A percentile compares a stretch with the other conserved stretches of the same genome.
These are phyloP conservation scores for Coniosporium tulheliwenetii DNA, from an alignment of 2,329 filamentous ascomycete species.

Conservation along the genomic window DNA sequence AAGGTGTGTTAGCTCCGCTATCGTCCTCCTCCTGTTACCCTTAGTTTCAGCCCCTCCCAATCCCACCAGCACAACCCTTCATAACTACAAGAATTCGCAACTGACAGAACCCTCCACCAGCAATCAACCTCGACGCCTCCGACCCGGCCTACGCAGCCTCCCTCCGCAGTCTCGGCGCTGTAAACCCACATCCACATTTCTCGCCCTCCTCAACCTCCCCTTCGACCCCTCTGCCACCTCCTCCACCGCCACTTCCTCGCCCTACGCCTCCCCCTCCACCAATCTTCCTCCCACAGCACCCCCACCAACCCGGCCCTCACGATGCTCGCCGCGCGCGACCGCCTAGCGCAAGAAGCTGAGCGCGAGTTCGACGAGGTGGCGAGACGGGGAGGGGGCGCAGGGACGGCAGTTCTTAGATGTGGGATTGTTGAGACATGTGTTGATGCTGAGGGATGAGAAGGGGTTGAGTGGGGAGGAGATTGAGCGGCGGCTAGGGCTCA, in stretches of 20 bases:
- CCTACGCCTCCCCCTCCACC: conserved; percentile 5
- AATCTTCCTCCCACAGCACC: conserved; percentile 29
- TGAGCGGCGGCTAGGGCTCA: conserved; percentile 17
- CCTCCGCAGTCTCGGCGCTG: conserved; percentile 49
- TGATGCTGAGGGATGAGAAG: conserved; percentile 15
- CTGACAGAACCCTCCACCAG: conserved; percentile 17
- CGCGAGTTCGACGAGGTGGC: conserved; percentile 32
- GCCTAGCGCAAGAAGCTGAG: conserved; percentile 36
- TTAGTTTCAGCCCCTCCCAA: background rate
- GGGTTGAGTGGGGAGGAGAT: conserved; percentile 13
- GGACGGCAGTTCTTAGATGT: conserved; percentile 30
- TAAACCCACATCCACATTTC: conserved; percentile 40
- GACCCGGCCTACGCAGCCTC: conserved; percentile 62
- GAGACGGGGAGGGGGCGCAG: conserved; percentile 16
- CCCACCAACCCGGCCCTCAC: conserved; percentile 22
- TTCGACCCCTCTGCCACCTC: conserved; percentile 14
- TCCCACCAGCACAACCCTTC: too few relatives aligned
- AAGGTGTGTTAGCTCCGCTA: conserved; percentile 14
- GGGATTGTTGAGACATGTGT: conserved; percentile 19
- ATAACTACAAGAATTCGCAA: too few relatives aligned
- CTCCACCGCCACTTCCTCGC: conserved; percentile 12
- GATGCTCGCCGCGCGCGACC: conserved; percentile 35
- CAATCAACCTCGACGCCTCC: conserved; percentile 43
- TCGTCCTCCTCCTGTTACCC: background rate
- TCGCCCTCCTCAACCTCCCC: conserved; percentile 38